Conservation (phyloP, 2,329 filamentous ascomycete species). For the Neofusicoccum cordaticola region DNA sequence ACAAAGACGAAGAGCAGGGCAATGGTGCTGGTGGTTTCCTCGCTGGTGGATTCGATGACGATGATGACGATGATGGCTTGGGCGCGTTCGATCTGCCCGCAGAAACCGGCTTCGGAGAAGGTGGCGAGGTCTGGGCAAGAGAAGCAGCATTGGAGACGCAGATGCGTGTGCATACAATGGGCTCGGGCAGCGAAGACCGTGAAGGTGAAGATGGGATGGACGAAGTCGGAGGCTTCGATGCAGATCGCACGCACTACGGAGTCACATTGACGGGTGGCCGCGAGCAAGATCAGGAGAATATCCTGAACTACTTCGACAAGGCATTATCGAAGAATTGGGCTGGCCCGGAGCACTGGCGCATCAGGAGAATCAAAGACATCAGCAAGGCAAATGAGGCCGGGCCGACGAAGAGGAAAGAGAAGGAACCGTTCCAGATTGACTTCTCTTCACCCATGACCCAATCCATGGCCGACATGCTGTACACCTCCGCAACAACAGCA, state of each 20-base stretch:
- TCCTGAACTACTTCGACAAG: slow-evolving; percentile 97
- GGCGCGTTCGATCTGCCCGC: slow-evolving; percentile 59
- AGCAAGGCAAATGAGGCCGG: slow-evolving; percentile 59
- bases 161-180: slow-evolving; percentile 72
- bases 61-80: slow-evolving; percentile 68
- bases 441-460: slow-evolving; percentile 74
- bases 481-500: slow-evolving; percentile 77
- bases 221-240: slow-evolving; percentile 57
- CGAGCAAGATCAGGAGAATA: slow-evolving; percentile 80
- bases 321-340: slow-evolving; percentile 96
- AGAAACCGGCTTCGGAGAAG: slow-evolving; percentile 87
- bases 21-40: slow-evolving; percentile 77
- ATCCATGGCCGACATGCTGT: slow-evolving; percentile 70
- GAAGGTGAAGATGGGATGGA: slow-evolving; percentile 48
- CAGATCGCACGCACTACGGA: slow-evolving; percentile 69
- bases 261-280: slow-evolving; percentile 72
- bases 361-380: slow-evolving; percentile 79
- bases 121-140: slow-evolving; percentile 91
- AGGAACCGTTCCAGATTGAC: slow-evolving; percentile 93
- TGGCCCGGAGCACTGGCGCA: slow-evolving; percentile 98
- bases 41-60: slow-evolving; percentile 70
- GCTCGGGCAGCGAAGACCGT: slow-evolving; percentile 55
- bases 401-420: slow-evolving; percentile 77
- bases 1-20: slow-evolving; percentile 58
- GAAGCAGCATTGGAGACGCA: slow-evolving; percentile 85